Evolutionary conservation across 306 rosid genomes (phyloP).

Genomic region (Sphenostylis stenocarpa): DNA sequence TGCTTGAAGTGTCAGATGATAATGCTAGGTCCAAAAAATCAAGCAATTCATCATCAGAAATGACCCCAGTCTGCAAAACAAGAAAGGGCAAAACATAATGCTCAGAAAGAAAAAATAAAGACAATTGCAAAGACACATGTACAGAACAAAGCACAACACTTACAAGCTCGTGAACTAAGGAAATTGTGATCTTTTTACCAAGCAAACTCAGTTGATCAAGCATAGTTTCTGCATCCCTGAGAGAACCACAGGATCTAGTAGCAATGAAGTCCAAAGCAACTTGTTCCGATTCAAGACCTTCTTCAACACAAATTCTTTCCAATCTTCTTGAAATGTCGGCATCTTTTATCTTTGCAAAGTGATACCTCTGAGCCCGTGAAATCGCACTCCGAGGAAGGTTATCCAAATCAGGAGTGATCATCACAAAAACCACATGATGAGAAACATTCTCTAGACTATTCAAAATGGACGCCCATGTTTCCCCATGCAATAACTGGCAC

Average conservation of each 20-base stretch:
- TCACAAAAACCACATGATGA: constrained; percentile 70
- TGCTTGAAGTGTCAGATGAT: constrained; percentile 81
- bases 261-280: constrained; percentile 71
- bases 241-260: constrained; percentile 74
- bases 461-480: constrained; percentile 70
- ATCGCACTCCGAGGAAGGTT: constrained; percentile 69
- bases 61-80: constrained; percentile 69
- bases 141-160: constrained; percentile 41
- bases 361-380: constrained; percentile 73
- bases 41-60: constrained; percentile 85
- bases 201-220: constrained; percentile 93
- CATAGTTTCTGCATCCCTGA: constrained; percentile 93
- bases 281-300: constrained; percentile 69
- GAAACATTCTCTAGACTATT: constrained; percentile 62
- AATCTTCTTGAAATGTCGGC: constrained; percentile 69
- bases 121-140: not conserved
- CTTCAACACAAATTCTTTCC: constrained; percentile 57
- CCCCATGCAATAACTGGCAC: constrained; percentile 70
- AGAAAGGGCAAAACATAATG: constrained; percentile 9
- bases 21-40: constrained; percentile 79
- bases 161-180: constrained; percentile 74
- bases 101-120: not conserved
- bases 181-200: constrained; percentile 62
- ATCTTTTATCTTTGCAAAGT: constrained; percentile 75
- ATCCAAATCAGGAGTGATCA: constrained; percentile 78